A percentile compares a stretch with the other conserved stretches of the same genome.
Evolutionary conservation across 2,329 filamentous ascomycete species (phyloP).

Genomic region (Lasiodiplodia hormozganensis): DNA sequence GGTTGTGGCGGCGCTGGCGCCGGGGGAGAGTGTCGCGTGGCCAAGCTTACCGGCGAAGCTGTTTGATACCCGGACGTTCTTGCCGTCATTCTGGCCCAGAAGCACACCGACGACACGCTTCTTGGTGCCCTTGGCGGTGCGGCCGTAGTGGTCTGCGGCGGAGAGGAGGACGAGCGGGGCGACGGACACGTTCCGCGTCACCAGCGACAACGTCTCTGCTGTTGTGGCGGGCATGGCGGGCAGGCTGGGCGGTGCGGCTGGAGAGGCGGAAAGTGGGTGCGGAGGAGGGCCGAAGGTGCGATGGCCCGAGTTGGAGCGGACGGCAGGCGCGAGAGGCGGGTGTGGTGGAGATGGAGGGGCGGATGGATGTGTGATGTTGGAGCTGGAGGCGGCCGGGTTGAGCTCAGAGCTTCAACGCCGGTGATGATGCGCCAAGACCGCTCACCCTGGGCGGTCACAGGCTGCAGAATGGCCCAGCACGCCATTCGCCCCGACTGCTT

Average conservation of each 20-base stretch:
- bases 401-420: slow-evolving; percentile 26
- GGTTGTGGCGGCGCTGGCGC: not conserved
- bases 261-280: slow-evolving; percentile 1
- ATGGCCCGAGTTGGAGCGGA: not conserved
- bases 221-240: slow-evolving; percentile 90
- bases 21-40: not conserved
- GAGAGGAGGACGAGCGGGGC: slow-evolving; percentile 97
- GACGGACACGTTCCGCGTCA: slow-evolving; percentile 94
- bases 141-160: slow-evolving; percentile 97
- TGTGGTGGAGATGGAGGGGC: slow-evolving; percentile 4
- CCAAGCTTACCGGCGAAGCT: slow-evolving; percentile 84
- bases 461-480: slow-evolving; percentile 18
- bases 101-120: slow-evolving; percentile 93
- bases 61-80: slow-evolving; percentile 96
- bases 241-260: slow-evolving; percentile 22
- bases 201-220: slow-evolving; percentile 93
- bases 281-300: slow-evolving; percentile 10
- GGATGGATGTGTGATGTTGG: slow-evolving; percentile 21
- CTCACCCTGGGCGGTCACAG: slow-evolving; percentile 14
- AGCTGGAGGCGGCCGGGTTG: slow-evolving; percentile 21
- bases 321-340: not conserved
- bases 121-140: slow-evolving; percentile 86
- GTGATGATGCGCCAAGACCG: slow-evolving; percentile 27
- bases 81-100: slow-evolving; percentile 93
- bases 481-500: not conserved